These are phyloP conservation scores for Lagenidium giganteum DNA, from an alignment of 352 stramenopile genomes.

Conservation along the genomic window DNA sequence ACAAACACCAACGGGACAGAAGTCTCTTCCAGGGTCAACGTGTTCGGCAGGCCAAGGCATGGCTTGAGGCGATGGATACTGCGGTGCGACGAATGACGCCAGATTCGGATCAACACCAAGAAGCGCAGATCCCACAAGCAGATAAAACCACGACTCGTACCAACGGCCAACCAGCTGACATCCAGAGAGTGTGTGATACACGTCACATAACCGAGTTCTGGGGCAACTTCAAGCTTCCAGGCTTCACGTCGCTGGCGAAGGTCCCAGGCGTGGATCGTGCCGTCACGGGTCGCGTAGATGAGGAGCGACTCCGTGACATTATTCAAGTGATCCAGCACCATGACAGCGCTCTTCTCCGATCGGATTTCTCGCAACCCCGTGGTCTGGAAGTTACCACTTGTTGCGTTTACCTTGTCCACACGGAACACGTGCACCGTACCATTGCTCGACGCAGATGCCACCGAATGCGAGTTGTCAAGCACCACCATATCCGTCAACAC, in stretches of 20 bases:
- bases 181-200: constrained; percentile 94
- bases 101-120: constrained; percentile 93
- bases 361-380: constrained; percentile 71
- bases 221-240: constrained; percentile 89
- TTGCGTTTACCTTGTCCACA: constrained; percentile 87
- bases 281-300: constrained; percentile 91
- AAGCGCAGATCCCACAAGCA: constrained; percentile 97
- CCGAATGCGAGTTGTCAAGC: constrained; percentile 95
- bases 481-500: constrained; percentile 93
- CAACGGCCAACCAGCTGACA: constrained; percentile 92
- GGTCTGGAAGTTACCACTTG: constrained; percentile 63
- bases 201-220: constrained; percentile 95
- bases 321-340: constrained; percentile 95
- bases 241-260: constrained; percentile 87
- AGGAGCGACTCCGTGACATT: constrained; percentile 92
- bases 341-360: constrained; percentile 88
- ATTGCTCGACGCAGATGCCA: constrained; percentile 88
- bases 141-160: constrained; percentile 93
- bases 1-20: constrained; percentile 92
- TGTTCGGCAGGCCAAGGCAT: constrained; percentile 77
- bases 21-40: constrained; percentile 58
- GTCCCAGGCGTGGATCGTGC: constrained; percentile 90
- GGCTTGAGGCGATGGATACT: constrained; percentile 89
- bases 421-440: constrained; percentile 95
- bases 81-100: constrained; percentile 91